Evolutionary conservation across 192 early-diverging fungal genomes (phyloP).

Genomic region (Backusella morwellensis): DNA sequence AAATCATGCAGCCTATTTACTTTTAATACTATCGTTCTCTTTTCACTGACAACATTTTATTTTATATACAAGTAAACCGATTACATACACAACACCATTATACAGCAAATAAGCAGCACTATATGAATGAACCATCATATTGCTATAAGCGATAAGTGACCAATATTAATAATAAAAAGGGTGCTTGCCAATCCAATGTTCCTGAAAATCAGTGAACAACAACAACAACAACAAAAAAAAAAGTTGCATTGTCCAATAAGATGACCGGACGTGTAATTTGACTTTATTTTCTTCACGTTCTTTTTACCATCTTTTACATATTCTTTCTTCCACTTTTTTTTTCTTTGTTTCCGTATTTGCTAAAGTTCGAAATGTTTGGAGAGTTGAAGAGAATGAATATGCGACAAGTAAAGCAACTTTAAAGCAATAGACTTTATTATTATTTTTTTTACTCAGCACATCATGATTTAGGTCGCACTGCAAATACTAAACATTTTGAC

Average conservation of each 20-base stretch:
- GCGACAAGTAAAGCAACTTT: conserved; percentile 20
- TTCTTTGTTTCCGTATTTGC: not conserved
- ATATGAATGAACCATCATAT: too few relatives aligned
- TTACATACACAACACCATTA: too few relatives aligned
- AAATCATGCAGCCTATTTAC: too few relatives aligned
- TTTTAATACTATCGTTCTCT: too few relatives aligned
- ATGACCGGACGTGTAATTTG: not conserved
- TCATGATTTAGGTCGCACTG: conserved; percentile 36
- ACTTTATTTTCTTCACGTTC: not conserved
- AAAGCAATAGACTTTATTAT: not conserved
- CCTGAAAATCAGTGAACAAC: not conserved
- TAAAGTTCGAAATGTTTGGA: conserved; percentile 24
- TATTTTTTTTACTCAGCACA: not conserved
- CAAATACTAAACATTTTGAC: conserved; percentile 88
- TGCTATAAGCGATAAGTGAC: too few relatives aligned
- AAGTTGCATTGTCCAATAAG: not conserved
- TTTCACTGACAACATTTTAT: too few relatives aligned
- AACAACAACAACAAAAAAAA: not conserved
- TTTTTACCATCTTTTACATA: not conserved
- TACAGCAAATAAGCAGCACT: too few relatives aligned
- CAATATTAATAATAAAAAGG: too few relatives aligned
- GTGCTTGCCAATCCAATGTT: not conserved
- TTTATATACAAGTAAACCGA: too few relatives aligned
- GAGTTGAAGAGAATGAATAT: conserved; percentile 34
- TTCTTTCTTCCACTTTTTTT: too few relatives aligned